A percentile compares a stretch with the other conserved stretches of the same genome.
Evolutionary conservation across 805 yeast species (phyloP).

Genomic region (Metschnikowia colocasiae): DNA sequence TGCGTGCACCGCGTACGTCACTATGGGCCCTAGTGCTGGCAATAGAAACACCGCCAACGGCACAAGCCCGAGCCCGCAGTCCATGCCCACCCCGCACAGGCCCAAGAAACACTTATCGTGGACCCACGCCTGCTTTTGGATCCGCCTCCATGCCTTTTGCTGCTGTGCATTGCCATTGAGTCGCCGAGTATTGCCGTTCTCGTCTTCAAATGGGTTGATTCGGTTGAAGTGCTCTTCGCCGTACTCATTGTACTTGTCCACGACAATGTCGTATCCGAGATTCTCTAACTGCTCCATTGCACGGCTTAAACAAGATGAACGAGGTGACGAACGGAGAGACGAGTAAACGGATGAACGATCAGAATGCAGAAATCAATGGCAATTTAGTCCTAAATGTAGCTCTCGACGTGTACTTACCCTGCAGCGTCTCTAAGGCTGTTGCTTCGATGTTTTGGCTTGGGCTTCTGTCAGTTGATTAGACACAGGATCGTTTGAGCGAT

Average conservation of each 20-base stretch:
- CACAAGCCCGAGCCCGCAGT: slow-evolving; percentile 74
- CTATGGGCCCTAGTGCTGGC: slow-evolving; percentile 81
- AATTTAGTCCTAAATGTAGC: no score
- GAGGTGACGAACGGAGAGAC: no score
- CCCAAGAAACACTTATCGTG: slow-evolving; percentile 85
- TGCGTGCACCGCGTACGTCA: slow-evolving; percentile 77
- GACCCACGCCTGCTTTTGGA: slow-evolving; percentile 80
- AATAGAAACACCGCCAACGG: slow-evolving; percentile 62
- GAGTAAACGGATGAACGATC: no score
- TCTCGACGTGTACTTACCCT: no score
- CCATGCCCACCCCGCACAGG: slow-evolving; percentile 59
- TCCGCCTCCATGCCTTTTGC: slow-evolving; percentile 61
- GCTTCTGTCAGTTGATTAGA: no score
- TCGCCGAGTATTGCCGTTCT: slow-evolving; percentile 56
- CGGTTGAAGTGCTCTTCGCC: slow-evolving; percentile 64
- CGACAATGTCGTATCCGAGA: slow-evolving; percentile 56
- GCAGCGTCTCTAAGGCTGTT: no score
- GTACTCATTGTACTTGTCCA: slow-evolving; percentile 60
- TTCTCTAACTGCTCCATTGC: slow-evolving; percentile 17
- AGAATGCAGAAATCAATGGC: no score
- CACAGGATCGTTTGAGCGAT: no score
- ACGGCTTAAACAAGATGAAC: no score
- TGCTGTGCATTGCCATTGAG: slow-evolving; percentile 47
- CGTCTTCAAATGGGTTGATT: slow-evolving; percentile 63
- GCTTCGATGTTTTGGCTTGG: no score